Evolutionary conservation across 176 grass and related monocot species (phyloP).

Genomic region (Poa annua): DNA sequence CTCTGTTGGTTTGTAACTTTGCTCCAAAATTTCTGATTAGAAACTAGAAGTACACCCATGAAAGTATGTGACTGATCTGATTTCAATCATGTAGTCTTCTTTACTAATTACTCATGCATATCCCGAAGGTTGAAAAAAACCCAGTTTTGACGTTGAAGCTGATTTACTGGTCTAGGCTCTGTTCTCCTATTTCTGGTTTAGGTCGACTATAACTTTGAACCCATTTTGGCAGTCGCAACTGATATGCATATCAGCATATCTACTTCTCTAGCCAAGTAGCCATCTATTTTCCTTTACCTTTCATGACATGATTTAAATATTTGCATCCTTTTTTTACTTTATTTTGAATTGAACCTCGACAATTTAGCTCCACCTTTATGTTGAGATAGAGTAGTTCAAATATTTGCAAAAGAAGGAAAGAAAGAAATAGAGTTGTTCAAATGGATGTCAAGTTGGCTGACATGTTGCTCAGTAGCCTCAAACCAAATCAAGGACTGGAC

Average conservation of each 20-base stretch:
- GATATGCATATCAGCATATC: not conserved
- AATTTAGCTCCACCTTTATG: not conserved
- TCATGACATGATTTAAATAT: not conserved
- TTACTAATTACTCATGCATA: slow-evolving; percentile 17
- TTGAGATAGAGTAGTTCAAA: slow-evolving; percentile 13
- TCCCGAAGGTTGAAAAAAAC: not conserved
- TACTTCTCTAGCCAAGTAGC: not conserved
- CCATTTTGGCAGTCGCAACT: slow-evolving; percentile 1
- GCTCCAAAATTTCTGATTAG: not conserved
- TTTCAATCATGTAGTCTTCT: slow-evolving; percentile 2
- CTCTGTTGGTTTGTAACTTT: not conserved
- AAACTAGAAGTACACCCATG: not conserved
- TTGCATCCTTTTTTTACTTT: not conserved
- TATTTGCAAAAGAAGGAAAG: not conserved
- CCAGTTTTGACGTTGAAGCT: not conserved
- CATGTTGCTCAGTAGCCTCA: slow-evolving; percentile 1
- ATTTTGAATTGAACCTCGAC: not conserved
- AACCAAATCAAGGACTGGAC: not conserved
- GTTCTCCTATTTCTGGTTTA: not conserved
- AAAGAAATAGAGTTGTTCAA: not conserved
- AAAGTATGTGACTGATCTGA: not conserved
- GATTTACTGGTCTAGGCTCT: not conserved
- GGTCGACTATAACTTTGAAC: not conserved
- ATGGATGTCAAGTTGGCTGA: slow-evolving; percentile 16
- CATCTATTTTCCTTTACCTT: slow-evolving; percentile 1